Percentiles rank a stretch among this genome's conserved stretches.
These are phyloP conservation scores for Phylloporus arenicola DNA, from an alignment of 768 basidiomycete genomes.

Conservation along the genomic window DNA sequence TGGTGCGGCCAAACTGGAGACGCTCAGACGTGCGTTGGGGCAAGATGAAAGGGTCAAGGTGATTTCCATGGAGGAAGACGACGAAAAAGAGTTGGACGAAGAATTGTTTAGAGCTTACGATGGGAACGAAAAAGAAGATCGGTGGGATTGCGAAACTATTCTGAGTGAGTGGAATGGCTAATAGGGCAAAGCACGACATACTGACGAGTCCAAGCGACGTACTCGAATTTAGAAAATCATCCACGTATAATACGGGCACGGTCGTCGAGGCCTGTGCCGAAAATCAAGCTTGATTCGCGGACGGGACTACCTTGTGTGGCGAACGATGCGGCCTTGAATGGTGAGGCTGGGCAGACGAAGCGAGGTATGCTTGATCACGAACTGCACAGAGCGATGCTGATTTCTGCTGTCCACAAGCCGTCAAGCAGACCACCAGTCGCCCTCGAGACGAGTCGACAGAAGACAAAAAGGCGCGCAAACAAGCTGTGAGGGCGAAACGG, in stretches of 20 bases:
- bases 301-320: conserved; percentile 67
- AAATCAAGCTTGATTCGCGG: conserved; percentile 66
- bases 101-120: conserved; percentile 37
- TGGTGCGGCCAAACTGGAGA: conserved; percentile 73
- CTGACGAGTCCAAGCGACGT: conserved; percentile 61
- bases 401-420: not conserved
- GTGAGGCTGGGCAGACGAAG: conserved; percentile 13
- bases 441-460: conserved; percentile 72
- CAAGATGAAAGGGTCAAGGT: conserved; percentile 53
- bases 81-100: conserved; percentile 41
- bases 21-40: conserved; percentile 74
- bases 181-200: not conserved
- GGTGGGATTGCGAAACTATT: conserved; percentile 97
- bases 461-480: conserved; percentile 68
- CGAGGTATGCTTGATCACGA: conserved; percentile 21
- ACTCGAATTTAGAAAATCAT: conserved; percentile 97
- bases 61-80: conserved; percentile 39
- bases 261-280: conserved; percentile 47
- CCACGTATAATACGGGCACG: conserved; percentile 79
- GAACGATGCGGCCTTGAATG: conserved; percentile 16
- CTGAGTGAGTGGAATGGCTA: conserved; percentile 54
- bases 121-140: conserved; percentile 52
- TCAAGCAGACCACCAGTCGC: conserved; percentile 53
- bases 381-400: conserved; percentile 1
- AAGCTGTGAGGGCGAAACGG: conserved; percentile 60